Evolutionary conservation across 2,329 filamentous ascomycete genomes (phyloP).

Genomic region (Stemphylium vesicarium): DNA sequence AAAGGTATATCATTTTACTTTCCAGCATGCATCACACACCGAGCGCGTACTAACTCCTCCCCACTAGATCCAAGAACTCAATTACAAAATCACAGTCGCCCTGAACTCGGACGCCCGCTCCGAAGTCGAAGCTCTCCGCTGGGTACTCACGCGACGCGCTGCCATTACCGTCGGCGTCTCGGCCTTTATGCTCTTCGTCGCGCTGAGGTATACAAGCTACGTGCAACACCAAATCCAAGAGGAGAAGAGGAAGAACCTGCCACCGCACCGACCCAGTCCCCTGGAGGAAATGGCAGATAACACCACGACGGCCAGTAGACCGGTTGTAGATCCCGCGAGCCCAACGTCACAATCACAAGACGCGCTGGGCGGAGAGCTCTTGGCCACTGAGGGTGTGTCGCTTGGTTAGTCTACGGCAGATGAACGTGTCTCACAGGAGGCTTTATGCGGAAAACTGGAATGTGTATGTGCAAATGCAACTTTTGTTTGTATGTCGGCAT

Average conservation of each 20-base stretch:
- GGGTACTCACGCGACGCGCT: slow-evolving; percentile 76
- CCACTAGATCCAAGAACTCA: slow-evolving; percentile 82
- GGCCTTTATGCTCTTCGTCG: slow-evolving; percentile 54
- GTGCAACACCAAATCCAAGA: slow-evolving; percentile 48
- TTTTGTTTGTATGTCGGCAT: no score
- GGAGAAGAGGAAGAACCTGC: slow-evolving; percentile 47
- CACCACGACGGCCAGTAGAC: background rate
- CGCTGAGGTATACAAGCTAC: slow-evolving; percentile 50
- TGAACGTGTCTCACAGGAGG: no score
- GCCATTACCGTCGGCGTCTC: slow-evolving; percentile 63
- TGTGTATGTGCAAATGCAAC: no score
- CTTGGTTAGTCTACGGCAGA: slow-evolving; percentile 32
- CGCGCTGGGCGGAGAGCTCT: slow-evolving; percentile 37
- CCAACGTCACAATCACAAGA: slow-evolving; percentile 21
- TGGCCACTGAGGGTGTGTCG: slow-evolving; percentile 42
- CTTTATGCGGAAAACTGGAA: no score
- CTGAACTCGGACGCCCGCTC: slow-evolving; percentile 90
- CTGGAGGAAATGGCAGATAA: slow-evolving; percentile 16
- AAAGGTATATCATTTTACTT: slow-evolving; percentile 57
- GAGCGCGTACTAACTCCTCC: background rate
- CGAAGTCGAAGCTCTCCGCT: slow-evolving; percentile 88
- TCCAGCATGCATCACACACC: background rate
- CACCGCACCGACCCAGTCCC: slow-evolving; percentile 19
- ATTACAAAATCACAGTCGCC: slow-evolving; percentile 92
- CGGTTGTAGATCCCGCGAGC: slow-evolving; percentile 7